Base-by-base conservation (phyloP, 2,329 filamentous ascomycete genomes). In the Verticillium klebahnii region DNA sequence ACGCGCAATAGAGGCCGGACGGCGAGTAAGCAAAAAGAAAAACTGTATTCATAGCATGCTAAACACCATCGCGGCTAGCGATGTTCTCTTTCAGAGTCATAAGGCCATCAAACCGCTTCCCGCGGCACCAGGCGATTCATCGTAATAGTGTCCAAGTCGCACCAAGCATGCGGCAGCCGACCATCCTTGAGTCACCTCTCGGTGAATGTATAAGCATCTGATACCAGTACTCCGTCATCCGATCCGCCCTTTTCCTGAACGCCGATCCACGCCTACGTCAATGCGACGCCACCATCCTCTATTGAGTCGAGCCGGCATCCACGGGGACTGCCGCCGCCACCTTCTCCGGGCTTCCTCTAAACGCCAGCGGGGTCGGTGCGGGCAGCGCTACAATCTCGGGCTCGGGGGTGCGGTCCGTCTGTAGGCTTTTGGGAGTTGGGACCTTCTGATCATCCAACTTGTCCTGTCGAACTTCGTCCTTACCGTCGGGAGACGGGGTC, bases 341-440 rank as follows among this genome's bases (percentile, higher is more conserved):
- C 75, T 87, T 87, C 69, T 88, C 86, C 29, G 85, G 85, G 68
- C 85, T 88, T 66, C 83, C 82, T 69, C 85, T 82, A 75, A 85
- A 85, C 68, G 85, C 84, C 67, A 88, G 72, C 34, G 82, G 74
- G 15, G 80, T 81, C 31, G 78, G 70, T 12, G 61, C 60, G 7
- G 63, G 59, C 17, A 61, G 62, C 32, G 61, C 62, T 17, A 60
- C 65, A 15, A 59, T 62, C 14, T 64, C 59, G 8, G 62, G 60
- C 37, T 66, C 64, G 2, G 64, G 65, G 12, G 65, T 66, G 31
- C 54, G 57, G 12, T 62, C 58, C 36, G 3, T 61, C 59, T 15
- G 63, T n/a, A 25, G 60, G 64, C 34, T 64, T 64, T 52, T 52
- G n/a, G 45, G 45, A 1, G 45, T 52, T 11, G 45, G 45, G 45